Conservation (phyloP, 441 rosid genomes). For the Arabidopsis lyrata region DNA sequence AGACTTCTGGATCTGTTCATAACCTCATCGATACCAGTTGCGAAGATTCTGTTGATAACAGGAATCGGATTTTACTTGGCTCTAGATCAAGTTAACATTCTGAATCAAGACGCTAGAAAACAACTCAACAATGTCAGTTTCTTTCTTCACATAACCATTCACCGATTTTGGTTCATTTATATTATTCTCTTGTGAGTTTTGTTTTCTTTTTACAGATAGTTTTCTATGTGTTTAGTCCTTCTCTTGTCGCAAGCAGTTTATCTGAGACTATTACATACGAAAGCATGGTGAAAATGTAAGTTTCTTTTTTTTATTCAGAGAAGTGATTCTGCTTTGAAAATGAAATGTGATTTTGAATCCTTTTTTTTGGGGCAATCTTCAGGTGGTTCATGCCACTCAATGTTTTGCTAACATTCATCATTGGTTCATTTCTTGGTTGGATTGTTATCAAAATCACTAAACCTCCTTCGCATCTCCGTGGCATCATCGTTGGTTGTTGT, state of each 20-base stretch:
- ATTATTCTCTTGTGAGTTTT: neutral
- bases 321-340: neutral
- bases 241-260: slow-evolving; percentile 57
- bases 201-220: slow-evolving; percentile 46
- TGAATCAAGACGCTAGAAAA: slow-evolving; percentile 55
- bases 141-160: neutral
- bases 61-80: slow-evolving; percentile 65
- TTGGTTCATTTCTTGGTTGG: slow-evolving; percentile 86
- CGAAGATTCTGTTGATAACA: slow-evolving; percentile 62
- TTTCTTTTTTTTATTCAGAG: neutral
- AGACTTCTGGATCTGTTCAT: slow-evolving; percentile 54
- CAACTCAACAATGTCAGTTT: slow-evolving; percentile 53
- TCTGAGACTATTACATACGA: slow-evolving; percentile 60
- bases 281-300: slow-evolving; percentile 50
- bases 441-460: slow-evolving; percentile 63
- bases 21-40: slow-evolving; percentile 63
- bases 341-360: neutral
- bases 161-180: neutral
- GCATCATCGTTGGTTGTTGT: slow-evolving; percentile 81
- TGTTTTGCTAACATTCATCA: slow-evolving; percentile 68
- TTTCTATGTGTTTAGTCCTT: slow-evolving; percentile 65
- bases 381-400: slow-evolving; percentile 98
- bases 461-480: slow-evolving; percentile 69
- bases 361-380: neutral
- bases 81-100: slow-evolving; percentile 51